phyloP scores from a whole-genome alignment of 805 yeast genomes.

The Clavispora vitiphila region DNA sequence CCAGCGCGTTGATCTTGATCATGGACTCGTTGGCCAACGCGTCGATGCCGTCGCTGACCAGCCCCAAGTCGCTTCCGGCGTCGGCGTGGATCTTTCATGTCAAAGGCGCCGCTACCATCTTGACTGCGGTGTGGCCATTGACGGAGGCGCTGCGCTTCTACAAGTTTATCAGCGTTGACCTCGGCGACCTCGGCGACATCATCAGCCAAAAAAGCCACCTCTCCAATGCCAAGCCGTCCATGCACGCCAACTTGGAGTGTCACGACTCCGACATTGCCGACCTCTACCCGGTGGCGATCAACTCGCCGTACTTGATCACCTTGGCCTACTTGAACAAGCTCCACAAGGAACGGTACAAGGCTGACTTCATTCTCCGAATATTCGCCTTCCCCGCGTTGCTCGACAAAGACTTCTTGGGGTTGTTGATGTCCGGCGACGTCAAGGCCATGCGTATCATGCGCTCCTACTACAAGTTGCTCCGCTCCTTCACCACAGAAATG shows the following conservation, averaged over 20 bases:
- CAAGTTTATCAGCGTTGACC: conserved; percentile 70
- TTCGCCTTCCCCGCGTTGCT: conserved; percentile 91
- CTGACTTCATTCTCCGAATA: conserved; percentile 80
- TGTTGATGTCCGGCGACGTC: conserved; percentile 78
- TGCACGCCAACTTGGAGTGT: conserved; percentile 61
- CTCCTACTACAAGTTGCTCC: conserved; percentile 73
- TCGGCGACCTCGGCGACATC: conserved; percentile 82
- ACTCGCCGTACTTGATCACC: conserved; percentile 84
- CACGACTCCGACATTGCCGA: conserved; percentile 84
- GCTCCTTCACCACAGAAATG: conserved; percentile 81
- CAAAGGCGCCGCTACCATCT: conserved; percentile 92
- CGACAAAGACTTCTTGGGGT: conserved; percentile 71
- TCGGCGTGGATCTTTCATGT: conserved; percentile 97
- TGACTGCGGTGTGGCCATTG: conserved; percentile 95
- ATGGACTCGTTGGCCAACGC: conserved; percentile 96
- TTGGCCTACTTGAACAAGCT: conserved; percentile 80
- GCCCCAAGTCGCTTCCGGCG: conserved; percentile 67
- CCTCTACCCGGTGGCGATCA: conserved; percentile 76
- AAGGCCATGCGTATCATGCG: conserved; percentile 90
- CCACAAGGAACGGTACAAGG: conserved; percentile 73
- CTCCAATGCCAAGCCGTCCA: conserved; percentile 16
- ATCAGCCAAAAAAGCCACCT: conserved; percentile 36
- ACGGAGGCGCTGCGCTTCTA: conserved; percentile 40
- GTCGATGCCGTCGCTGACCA: conserved; percentile 47
- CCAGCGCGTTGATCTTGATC: conserved; percentile 81